Conservation (phyloP, 2,329 filamentous ascomycete genomes). For the Ophiostoma perfectum region DNA sequence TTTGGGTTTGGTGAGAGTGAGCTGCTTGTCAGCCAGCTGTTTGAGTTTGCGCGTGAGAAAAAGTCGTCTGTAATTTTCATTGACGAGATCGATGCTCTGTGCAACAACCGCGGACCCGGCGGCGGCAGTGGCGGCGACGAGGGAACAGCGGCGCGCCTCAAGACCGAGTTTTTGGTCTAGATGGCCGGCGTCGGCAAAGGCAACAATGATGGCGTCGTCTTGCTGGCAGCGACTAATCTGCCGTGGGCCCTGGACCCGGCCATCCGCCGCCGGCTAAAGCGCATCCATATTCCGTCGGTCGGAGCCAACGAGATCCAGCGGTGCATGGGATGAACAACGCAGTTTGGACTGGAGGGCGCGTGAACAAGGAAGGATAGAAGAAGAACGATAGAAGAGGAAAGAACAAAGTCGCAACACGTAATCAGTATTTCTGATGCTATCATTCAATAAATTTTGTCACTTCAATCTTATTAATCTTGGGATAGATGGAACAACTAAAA, state of each 20-base stretch:
- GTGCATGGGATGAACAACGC: neutral
- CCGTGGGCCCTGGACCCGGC: neutral
- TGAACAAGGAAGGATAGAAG: too few relatives aligned
- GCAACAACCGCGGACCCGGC: neutral
- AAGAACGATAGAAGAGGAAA: neutral
- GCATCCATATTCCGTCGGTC: neutral
- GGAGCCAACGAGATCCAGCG: neutral
- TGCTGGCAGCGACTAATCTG: neutral
- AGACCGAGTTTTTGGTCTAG: neutral
- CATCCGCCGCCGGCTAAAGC: neutral
- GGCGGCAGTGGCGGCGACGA: neutral
- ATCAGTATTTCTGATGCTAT: neutral
- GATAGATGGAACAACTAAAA: neutral
- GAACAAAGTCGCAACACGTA: neutral
- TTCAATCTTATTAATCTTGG: neutral
- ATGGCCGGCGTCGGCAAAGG: neutral
- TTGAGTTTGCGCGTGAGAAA: slow-evolving; percentile 84
- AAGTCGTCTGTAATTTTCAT: slow-evolving; percentile 94
- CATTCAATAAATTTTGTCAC: neutral
- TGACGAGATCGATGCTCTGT: slow-evolving; percentile 76
- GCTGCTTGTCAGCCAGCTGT: slow-evolving; percentile 70
- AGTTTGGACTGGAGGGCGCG: neutral
- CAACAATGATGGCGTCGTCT: neutral
- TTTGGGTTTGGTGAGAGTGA: slow-evolving; percentile 23
- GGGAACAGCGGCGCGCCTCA: neutral